Base-by-base conservation (phyloP, 257 asterid species). In the Nicotiana otophora region DNA sequence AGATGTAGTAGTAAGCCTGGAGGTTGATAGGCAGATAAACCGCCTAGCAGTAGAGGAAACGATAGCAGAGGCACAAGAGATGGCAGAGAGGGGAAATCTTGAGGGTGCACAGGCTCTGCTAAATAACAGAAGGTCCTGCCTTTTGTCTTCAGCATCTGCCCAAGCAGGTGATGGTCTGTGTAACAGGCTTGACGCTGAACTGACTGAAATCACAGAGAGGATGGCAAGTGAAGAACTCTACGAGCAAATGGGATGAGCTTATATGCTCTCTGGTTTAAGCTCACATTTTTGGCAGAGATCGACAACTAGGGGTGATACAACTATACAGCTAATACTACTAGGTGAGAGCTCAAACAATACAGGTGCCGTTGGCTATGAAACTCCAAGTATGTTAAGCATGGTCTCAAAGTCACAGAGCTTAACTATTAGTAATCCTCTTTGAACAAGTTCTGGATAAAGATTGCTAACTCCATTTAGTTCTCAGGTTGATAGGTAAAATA, bases 241-340 rank as follows among this genome's bases (percentile, higher is more conserved):
- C 9, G 78, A 82, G 3, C 67, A 62, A 0, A 20, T 76, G 3
- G 91, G 92, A 10, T 83, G 90, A 51, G 91, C 89, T 19, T 89
- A 83, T 62, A 54, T 82, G 54, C 77, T 86, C 10, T 84, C 89
- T 3, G 87, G 86, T 11, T 31, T 86, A 60, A 86, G 89, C 81
- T 82, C 90, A 28, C 88, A 88, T 66, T 83, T 84, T 9, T 83
- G 82, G 86, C 88, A 88, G 77, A 83, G 90, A 78, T 86, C 90
- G 31, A 88, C 88, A 10, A 83, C 88, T 12, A 68, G 85, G 79
- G 90, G 90, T 10, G 84, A 80, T 69, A 78, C 83, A 8, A n/a
- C 75, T 5, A 62, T 42, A 7, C 63, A 46, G 10, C 15, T 79
- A 15, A 67, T 23, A 17, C 42, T 57, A 26, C 26, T 46, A 48